These are phyloP conservation scores for Sugiyamaella smithiae DNA, from an alignment of 805 yeast genomes.

Conservation along the genomic window DNA sequence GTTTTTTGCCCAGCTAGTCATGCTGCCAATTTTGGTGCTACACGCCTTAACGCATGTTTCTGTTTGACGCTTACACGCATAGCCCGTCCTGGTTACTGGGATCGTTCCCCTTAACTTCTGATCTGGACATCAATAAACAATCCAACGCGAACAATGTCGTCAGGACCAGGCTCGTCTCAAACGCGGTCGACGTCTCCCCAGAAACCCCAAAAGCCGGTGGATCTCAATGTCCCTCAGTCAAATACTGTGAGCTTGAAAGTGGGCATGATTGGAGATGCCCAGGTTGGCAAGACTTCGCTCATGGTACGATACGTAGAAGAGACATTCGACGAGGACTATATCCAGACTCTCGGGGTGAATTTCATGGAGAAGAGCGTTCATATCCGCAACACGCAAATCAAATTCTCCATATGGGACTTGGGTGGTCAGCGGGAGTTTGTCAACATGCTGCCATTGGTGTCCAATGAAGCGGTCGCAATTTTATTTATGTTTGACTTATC, in stretches of 20 bases:
- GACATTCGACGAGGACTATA: conserved; percentile 84
- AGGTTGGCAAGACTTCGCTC: conserved; percentile 90
- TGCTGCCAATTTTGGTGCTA: no score
- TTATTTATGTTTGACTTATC: conserved; percentile 89
- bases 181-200: conserved; percentile 10
- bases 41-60: no score
- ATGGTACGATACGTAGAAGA: conserved; percentile 98
- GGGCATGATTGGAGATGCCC: conserved; percentile 93
- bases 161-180: not conserved
- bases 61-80: no score
- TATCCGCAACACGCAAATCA: conserved; percentile 80
- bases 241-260: conserved; percentile 56
- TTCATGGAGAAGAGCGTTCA: conserved; percentile 88
- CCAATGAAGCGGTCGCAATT: conserved; percentile 88
- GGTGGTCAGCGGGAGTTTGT: conserved; percentile 96
- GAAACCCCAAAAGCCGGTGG: conserved; percentile 25
- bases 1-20: no score
- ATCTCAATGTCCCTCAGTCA: conserved; percentile 29
- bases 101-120: conserved; percentile 1
- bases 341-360: conserved; percentile 92
- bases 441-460: conserved; percentile 91
- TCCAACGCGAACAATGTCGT: conserved; percentile 4
- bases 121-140: conserved; percentile 5
- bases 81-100: no score
- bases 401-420: conserved; percentile 91